Evolutionary conservation across 306 rosid species (phyloP), one percentile per base, ranked within the genome.

Genomic region (Fragaria iinumae): DNA sequence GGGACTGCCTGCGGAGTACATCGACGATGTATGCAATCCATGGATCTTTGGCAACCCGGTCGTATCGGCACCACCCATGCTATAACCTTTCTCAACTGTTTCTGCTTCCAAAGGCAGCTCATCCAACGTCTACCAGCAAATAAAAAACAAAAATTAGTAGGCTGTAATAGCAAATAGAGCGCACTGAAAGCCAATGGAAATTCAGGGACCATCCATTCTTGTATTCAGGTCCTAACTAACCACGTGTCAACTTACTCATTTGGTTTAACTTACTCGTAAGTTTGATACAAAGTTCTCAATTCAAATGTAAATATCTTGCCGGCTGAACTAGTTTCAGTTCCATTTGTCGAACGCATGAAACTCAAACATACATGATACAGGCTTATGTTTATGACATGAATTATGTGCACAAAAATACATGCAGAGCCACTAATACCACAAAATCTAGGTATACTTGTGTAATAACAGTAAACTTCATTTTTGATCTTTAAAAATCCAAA

Each of bases 81-180:
- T 86, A 82, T 84, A 92, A 71, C 98, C 99, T 78, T 90, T 95
- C 82, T 95, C 99, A 47, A 95, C 89, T 23, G 99, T 86, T 80
- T 95, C 99, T 3, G 99, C 97, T 84, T 92, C 98, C 88, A 91
- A 60, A 68, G 99, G 99, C 67, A 95, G 80, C 47, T 95, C 98
- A 71, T 95, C 99, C 89, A 95, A 83, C 56, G 94, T 93, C 99
- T 95, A 80, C 73, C 39, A 69, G 78, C 67, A 73, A 41, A 80
- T 23, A 49, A 74, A 73, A 73, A 82, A 16, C 1, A 29, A 6
- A 32, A 6, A 63, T 63, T 18, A 63, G 21, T 16, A 63, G 67
- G 41, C 10, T 27, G 66, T 47, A 67, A 55, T n/a, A 4, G 45
- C 44, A 36, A 56, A 8, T 62, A 29, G 41, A 29, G 41, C 67